A percentile compares a stretch with the other conserved stretches of the same genome.
Evolutionary conservation across 75 land plant species (phyloP).

Genomic region (Pinus albicaulis): DNA sequence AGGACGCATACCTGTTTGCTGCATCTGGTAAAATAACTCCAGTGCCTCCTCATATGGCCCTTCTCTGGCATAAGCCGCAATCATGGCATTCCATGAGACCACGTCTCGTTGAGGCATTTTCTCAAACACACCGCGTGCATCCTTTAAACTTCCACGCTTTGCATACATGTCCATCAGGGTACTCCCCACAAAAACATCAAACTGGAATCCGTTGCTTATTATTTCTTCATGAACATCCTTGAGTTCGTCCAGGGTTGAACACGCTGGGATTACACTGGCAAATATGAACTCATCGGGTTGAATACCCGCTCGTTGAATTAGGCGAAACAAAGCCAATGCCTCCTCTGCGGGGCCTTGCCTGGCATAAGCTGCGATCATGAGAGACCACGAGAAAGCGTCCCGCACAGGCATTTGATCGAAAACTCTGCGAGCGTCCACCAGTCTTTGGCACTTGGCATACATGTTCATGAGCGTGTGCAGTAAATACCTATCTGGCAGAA

Average conservation of each 20-base stretch:
- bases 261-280: conserved; percentile 38
- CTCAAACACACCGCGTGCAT: conserved; percentile 24
- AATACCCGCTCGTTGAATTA: conserved; percentile 13
- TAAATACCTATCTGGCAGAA: neutral
- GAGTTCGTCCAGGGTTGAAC: conserved; percentile 9
- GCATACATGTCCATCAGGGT: conserved; percentile 44
- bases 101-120: conserved; percentile 15
- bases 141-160: conserved; percentile 24
- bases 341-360: conserved; percentile 19
- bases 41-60: conserved; percentile 18
- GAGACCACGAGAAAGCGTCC: conserved; percentile 33
- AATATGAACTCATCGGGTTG: conserved; percentile 20
- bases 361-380: conserved; percentile 43
- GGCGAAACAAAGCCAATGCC: conserved; percentile 14
- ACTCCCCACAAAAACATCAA: conserved; percentile 26
- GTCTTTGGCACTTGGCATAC: conserved; percentile 15
- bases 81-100: conserved; percentile 38
- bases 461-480: conserved; percentile 32
- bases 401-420: conserved; percentile 21
- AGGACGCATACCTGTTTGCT: conserved; percentile 12
- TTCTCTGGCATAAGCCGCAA: conserved; percentile 25
- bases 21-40: conserved; percentile 19
- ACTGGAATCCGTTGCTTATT: conserved; percentile 22
- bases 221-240: conserved; percentile 30
- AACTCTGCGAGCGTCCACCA: conserved; percentile 14